A percentile compares a stretch with the other conserved stretches of the same genome.
Conservation (phyloP, 768 basidiomycete genomes). For the Trametes elegans region DNA sequence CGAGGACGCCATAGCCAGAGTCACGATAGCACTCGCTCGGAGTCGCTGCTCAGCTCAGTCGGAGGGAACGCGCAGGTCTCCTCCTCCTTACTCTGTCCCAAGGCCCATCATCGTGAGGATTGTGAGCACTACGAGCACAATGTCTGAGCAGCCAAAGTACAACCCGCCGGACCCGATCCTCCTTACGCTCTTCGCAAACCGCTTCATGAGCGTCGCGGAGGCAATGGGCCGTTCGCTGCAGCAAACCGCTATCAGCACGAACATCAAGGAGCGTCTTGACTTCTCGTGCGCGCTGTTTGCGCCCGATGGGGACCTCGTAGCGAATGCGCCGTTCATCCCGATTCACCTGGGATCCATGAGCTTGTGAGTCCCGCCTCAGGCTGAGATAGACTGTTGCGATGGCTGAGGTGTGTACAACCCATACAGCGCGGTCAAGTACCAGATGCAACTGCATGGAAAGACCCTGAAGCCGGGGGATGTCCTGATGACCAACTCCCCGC, state of each 20-base stretch:
- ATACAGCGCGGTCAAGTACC: slow-evolving; percentile 77
- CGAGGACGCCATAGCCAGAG: background rate
- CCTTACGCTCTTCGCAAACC: slow-evolving; percentile 89
- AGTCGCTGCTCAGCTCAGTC: background rate
- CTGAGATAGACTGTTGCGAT: too few relatives aligned
- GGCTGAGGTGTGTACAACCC: background rate
- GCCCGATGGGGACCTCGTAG: slow-evolving; percentile 91
- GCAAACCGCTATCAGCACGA: slow-evolving; percentile 89
- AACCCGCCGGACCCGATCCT: slow-evolving; percentile 78
- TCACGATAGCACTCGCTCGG: background rate
- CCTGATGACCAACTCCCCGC: slow-evolving; percentile 88
- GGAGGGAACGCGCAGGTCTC: background rate
- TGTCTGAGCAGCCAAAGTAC: slow-evolving; percentile 21
- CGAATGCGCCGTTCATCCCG: slow-evolving; percentile 91
- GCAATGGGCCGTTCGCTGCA: slow-evolving; percentile 91
- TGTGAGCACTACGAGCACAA: background rate
- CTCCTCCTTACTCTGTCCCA: background rate
- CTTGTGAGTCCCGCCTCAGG: slow-evolving; percentile 61
- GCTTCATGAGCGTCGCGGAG: slow-evolving; percentile 97
- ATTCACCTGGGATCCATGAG: slow-evolving; percentile 89
- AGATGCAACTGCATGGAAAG: slow-evolving; percentile 74
- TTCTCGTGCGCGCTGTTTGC: slow-evolving; percentile 95
- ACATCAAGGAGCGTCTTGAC: slow-evolving; percentile 95
- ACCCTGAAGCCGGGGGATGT: slow-evolving; percentile 87
- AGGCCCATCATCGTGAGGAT: background rate